Conservation (phyloP, 1,284 basidiomycete species). For the Porogramme epimiltina region DNA sequence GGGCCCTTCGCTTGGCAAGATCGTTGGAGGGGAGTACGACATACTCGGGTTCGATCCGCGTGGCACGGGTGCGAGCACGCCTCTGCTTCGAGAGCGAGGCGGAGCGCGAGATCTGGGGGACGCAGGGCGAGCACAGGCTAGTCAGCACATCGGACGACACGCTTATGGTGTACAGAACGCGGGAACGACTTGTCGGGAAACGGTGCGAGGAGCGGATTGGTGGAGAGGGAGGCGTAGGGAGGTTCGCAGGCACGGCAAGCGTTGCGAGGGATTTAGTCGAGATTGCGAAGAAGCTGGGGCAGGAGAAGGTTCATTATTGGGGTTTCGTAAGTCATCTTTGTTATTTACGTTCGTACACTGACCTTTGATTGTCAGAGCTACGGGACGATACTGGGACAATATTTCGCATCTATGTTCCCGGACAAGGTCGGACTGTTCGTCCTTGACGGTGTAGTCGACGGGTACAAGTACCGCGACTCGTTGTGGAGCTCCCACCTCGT, state of each 20-base stretch:
- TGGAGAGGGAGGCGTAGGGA: conserved; percentile 33
- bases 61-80: conserved; percentile 21
- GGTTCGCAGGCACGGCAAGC: conserved; percentile 44
- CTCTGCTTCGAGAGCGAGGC: conserved; percentile 24
- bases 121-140: conserved; percentile 8
- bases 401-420: conserved; percentile 50
- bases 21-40: conserved; percentile 30
- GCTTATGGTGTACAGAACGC: conserved; percentile 6
- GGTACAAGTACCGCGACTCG: conserved; percentile 26
- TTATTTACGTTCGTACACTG: too few relatives aligned
- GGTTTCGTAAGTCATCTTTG: conserved; percentile 44
- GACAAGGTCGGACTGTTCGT: conserved; percentile 38
- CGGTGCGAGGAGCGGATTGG: conserved; percentile 16
- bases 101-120: conserved; percentile 19
- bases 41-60: conserved; percentile 53
- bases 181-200: conserved; percentile 13
- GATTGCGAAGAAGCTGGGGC: conserved; percentile 46
- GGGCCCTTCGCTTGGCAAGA: neutral
- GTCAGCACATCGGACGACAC: neutral
- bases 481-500: conserved; percentile 28
- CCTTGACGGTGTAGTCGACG: conserved; percentile 34
- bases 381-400: conserved; percentile 45
- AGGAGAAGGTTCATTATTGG: conserved; percentile 52
- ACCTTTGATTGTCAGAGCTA: conserved; percentile 37
- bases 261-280: conserved; percentile 52